phyloP scores from a whole-genome alignment of 2,329 filamentous ascomycete genomes.

The Penicillium sp. region DNA sequence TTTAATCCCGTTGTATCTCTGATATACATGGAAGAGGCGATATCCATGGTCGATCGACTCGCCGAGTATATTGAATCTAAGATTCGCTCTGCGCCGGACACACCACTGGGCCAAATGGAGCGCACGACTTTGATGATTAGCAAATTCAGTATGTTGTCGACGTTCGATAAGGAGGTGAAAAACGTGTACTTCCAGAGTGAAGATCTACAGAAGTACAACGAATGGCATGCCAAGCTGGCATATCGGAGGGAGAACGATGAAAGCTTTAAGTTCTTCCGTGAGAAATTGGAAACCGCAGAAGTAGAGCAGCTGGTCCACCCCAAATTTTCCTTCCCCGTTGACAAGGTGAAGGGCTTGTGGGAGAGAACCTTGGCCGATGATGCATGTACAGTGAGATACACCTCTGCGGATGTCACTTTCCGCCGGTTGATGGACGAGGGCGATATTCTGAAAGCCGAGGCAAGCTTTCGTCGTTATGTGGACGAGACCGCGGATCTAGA shows the following conservation, averaged over 20 bases:
- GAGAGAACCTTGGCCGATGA: conserved; percentile 11
- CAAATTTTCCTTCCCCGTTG: background rate
- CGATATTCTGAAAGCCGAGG: conserved; percentile 13
- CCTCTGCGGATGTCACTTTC: conserved; percentile 4
- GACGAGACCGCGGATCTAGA: conserved; percentile 9
- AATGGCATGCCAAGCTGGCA: conserved; percentile 13
- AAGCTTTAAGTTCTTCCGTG: conserved; percentile 2
- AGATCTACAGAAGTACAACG: conserved; percentile 10
- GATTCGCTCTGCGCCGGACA: conserved; percentile 10
- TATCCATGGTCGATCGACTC: conserved; percentile 21
- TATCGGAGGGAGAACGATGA: conserved; percentile 14
- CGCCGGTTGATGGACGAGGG: conserved; percentile 12
- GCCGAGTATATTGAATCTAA: conserved; percentile 8
- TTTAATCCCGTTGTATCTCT: conserved; percentile 15
- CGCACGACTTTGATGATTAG: conserved; percentile 5
- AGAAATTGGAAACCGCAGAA: conserved; percentile 1
- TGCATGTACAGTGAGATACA: conserved; percentile 6
- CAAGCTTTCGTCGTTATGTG: conserved; percentile 15
- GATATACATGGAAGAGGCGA: conserved; percentile 18
- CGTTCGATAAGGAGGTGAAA: conserved; percentile 6
- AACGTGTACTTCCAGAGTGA: conserved; percentile 12
- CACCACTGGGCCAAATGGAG: conserved; percentile 13
- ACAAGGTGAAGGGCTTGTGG: conserved; percentile 14
- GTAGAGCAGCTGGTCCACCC: background rate
- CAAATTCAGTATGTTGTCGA: conserved; percentile 20